Percentiles rank a stretch among this genome's conserved stretches.
Conservation (phyloP, 441 rosid genomes). For the Pelargonium cotyledonis region DNA sequence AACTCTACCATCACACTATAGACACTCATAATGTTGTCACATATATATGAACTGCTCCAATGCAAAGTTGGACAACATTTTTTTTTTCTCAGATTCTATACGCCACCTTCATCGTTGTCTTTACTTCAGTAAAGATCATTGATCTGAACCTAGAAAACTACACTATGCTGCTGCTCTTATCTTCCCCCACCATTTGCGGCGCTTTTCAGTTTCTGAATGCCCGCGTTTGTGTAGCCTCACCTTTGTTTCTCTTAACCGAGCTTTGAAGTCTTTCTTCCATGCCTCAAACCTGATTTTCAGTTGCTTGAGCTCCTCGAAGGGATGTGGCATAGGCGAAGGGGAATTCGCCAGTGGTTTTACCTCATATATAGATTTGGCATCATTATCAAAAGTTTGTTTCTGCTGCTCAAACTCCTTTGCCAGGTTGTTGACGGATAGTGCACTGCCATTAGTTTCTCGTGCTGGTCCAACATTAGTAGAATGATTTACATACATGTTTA, state of each 20-base stretch:
- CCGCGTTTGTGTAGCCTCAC: not conserved
- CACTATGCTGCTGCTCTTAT: not conserved
- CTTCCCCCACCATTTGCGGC: conserved; percentile 3
- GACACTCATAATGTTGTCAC: not conserved
- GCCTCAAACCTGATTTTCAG: conserved; percentile 3
- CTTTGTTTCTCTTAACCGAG: not conserved
- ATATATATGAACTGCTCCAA: not conserved
- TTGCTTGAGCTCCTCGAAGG: not conserved
- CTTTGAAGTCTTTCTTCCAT: conserved; percentile 4
- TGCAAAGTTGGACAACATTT: not conserved
- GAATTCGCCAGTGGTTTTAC: not conserved
- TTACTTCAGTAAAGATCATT: too few relatives aligned
- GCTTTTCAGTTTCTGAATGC: not conserved
- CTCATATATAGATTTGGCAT: not conserved
- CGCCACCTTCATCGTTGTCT: too few relatives aligned
- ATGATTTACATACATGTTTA: not conserved
- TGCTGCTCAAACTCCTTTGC: conserved; percentile 5
- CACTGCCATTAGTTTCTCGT: not conserved
- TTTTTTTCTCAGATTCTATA: not conserved
- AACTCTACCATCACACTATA: not conserved
- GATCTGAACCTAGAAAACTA: too few relatives aligned
- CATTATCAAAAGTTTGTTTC: not conserved
- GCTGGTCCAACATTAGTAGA: not conserved
- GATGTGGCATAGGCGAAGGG: not conserved
- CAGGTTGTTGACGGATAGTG: not conserved